A percentile compares a stretch with the other conserved stretches of the same genome.
phyloP scores from a whole-genome alignment of 2,329 filamentous ascomycete genomes.

The Aaosphaeria pasadenensis region DNA sequence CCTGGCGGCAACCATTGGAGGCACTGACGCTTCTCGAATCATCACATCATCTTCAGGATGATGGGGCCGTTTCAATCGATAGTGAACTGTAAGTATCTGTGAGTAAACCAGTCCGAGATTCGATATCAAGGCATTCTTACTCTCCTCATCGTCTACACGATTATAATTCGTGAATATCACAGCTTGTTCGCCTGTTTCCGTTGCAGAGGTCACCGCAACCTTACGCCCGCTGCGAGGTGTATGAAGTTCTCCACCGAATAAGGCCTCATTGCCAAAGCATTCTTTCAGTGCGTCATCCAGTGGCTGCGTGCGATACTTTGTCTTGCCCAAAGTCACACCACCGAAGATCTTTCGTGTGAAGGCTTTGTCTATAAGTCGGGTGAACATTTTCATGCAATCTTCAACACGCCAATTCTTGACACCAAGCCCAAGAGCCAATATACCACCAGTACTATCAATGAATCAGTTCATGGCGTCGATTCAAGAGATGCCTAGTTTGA shows the following conservation, averaged over 20 bases:
- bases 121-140: not conserved
- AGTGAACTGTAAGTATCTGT: conserved; percentile 3
- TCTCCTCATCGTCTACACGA: conserved; percentile 32
- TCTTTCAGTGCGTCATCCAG: conserved; percentile 33
- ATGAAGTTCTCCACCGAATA: conserved; percentile 36
- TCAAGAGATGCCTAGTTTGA: not conserved
- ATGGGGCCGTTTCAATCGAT: conserved; percentile 6
- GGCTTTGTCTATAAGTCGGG: conserved; percentile 36
- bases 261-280: conserved; percentile 17
- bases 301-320: conserved; percentile 32
- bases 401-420: conserved; percentile 37
- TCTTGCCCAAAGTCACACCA: conserved; percentile 11
- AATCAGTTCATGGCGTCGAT: not conserved
- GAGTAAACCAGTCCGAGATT: not conserved
- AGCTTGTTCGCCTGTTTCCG: conserved; percentile 35
- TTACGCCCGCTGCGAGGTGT: conserved; percentile 9
- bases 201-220: conserved; percentile 41
- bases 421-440: conserved; percentile 44
- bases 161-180: conserved; percentile 49
- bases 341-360: conserved; percentile 30
- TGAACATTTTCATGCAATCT: conserved; percentile 40
- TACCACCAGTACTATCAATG: conserved; percentile 40
- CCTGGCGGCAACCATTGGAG: not conserved
- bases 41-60: conserved; percentile 5
- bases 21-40: conserved; percentile 9